These are phyloP conservation scores for Cladosporium phlei DNA, from an alignment of 2,329 filamentous ascomycete species.

Conservation along the genomic window DNA sequence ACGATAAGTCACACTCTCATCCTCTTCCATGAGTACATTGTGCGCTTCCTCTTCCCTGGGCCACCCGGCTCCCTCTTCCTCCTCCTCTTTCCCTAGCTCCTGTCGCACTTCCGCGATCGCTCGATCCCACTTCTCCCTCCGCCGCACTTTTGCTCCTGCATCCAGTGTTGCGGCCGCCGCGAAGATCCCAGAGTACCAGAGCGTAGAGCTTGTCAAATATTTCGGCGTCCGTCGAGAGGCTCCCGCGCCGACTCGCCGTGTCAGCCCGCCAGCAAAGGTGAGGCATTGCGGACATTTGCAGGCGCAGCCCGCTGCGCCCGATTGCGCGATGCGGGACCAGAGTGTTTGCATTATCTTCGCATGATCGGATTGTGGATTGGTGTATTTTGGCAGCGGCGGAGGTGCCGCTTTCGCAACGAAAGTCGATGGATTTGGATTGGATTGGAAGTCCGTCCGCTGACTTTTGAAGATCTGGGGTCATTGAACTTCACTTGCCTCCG, in stretches of 20 bases:
- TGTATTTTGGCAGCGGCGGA: too few species aligned
- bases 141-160: constrained; percentile 53
- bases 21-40: constrained; percentile 3
- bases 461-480: too few species aligned
- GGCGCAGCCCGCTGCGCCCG: constrained; percentile 36
- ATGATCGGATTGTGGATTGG: constrained; percentile 10
- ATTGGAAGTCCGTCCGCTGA: too few species aligned
- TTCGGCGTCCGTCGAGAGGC: constrained; percentile 49
- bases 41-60: neutral
- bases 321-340: constrained; percentile 63
- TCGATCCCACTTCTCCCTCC: constrained; percentile 57
- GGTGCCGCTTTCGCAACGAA: too few species aligned
- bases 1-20: neutral
- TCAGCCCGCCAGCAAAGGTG: constrained; percentile 42
- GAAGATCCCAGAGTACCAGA: constrained; percentile 64
- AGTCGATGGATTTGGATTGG: too few species aligned
- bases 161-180: constrained; percentile 62
- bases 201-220: constrained; percentile 51
- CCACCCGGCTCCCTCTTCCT: constrained; percentile 16
- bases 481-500: too few species aligned
- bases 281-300: constrained; percentile 62
- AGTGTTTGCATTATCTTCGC: constrained; percentile 57
- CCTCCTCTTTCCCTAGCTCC: constrained; percentile 41
- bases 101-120: constrained; percentile 54
- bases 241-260: constrained; percentile 49